Conservation (phyloP, 768 basidiomycete genomes). For the Phallus indusiatus region DNA sequence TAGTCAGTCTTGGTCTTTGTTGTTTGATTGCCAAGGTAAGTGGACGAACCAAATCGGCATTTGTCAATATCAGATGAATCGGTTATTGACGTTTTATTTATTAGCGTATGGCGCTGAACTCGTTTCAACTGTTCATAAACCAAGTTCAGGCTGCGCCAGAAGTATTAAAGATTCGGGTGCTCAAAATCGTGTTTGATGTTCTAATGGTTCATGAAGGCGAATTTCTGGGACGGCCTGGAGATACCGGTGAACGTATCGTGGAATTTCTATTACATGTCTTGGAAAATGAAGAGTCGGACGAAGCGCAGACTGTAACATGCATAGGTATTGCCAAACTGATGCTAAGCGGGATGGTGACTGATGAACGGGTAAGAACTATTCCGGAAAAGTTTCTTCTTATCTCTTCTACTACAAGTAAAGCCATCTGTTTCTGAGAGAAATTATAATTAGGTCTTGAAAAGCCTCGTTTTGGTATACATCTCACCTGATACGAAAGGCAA, state of each 20-base stretch:
- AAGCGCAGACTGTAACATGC: constrained; percentile 62
- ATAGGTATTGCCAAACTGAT: constrained; percentile 83
- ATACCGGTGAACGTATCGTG: constrained; percentile 43
- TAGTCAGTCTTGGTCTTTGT: constrained; percentile 73
- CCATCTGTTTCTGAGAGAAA: not conserved
- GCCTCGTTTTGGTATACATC: constrained; percentile 54
- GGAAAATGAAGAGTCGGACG: constrained; percentile 44
- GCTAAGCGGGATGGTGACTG: constrained; percentile 63
- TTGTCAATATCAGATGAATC: constrained; percentile 19
- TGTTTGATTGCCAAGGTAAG: constrained; percentile 72
- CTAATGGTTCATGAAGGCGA: constrained; percentile 73
- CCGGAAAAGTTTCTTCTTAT: not conserved
- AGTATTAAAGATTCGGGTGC: constrained; percentile 53
- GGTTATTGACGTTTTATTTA: constrained; percentile 9
- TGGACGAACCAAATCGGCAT: constrained; percentile 10
- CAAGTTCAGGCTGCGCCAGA: constrained; percentile 62
- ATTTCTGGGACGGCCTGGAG: constrained; percentile 40
- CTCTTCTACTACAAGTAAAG: not conserved
- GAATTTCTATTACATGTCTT: constrained; percentile 55
- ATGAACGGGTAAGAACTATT: constrained; percentile 48
- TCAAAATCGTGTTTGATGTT: constrained; percentile 80
- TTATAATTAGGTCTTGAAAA: constrained; percentile 33
- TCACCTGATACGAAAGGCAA: constrained; percentile 76
- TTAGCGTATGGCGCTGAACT: constrained; percentile 39
- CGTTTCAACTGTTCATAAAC: constrained; percentile 72